Base-by-base conservation (phyloP, 1,139 yeast genomes). In the Geotrichum restrictum region DNA sequence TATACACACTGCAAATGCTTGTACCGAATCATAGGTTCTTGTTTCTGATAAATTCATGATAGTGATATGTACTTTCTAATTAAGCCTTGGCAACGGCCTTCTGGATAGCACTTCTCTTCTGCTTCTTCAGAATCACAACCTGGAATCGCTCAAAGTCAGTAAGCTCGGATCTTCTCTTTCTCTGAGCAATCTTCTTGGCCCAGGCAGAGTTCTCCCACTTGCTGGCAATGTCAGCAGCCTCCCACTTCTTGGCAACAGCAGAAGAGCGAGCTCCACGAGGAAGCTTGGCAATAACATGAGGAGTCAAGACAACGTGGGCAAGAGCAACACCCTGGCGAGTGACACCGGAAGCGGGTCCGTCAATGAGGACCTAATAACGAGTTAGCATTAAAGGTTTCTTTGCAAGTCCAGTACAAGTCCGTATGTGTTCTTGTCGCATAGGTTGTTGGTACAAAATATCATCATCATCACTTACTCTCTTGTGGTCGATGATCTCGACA, bases 111-210 rank as follows among this genome's bases (percentile, higher is more conserved):
- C 76, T 84, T 81, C 93, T 86, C 80, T 88, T 88, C 83, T 91
- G 96, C 84, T 89, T 93, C 87, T 87, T 91, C 76, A 88, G 85
- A 68, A 88, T 94, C 76, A 87, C 75, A 69, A 91, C 98, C 83
- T 93, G 97, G 97, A 93, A 93, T 85, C 99, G 91, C 82, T 93
- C 97, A 72, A 93, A 93, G 79, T 93, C 99, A 68, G 93, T 74
- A 75, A 94, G 85, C 73, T 85, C 79, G 69, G 94, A 77, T 83
- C 98, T 88, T 77, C 84, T 88, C 77, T 86, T 83, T 77, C 86
- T 88, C 76, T 87, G 85, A 72, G 95, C 96, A 72, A 93, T 85
- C 82, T 88, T 89, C 87, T 93, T 88, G 72, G 98, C 97, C 97
- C 97, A 89, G 57, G 95, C 74, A 65, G 98, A 80, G 69, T 86